A percentile compares a stretch with the other conserved stretches of the same genome.
phyloP scores from a whole-genome alignment of 345 rosid genomes.

The Orychophragmus violaceus region DNA sequence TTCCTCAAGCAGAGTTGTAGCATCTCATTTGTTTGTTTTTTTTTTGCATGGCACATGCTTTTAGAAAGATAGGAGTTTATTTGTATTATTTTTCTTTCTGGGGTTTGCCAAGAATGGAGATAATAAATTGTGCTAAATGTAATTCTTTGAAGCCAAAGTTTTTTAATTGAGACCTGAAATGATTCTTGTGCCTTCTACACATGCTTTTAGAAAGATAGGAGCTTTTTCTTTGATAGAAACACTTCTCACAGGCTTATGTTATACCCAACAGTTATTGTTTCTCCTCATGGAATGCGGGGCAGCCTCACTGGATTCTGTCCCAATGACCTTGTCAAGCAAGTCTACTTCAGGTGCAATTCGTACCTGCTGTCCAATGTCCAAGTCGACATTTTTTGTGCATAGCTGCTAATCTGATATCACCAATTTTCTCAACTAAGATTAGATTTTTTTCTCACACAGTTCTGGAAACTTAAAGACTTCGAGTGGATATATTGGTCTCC shows the following conservation, averaged over 20 bases:
- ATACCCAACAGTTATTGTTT: constrained; percentile 66
- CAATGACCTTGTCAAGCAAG: constrained; percentile 90
- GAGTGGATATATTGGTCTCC: constrained; percentile 61
- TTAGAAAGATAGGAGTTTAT: too few species aligned
- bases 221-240: constrained; percentile 13
- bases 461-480: constrained; percentile 54
- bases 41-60: background rate
- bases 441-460: constrained; percentile 34
- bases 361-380: background rate
- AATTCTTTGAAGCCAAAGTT: background rate
- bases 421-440: constrained; percentile 7
- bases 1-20: constrained; percentile 2
- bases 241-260: constrained; percentile 26
- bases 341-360: constrained; percentile 55
- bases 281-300: constrained; percentile 98
- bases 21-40: background rate
- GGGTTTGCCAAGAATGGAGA: background rate
- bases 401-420: background rate
- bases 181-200: background rate
- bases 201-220: constrained; percentile 15
- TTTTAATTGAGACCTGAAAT: background rate
- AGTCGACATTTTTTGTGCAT: background rate
- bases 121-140: constrained; percentile 1
- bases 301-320: constrained; percentile 89
- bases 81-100: background rate